These are phyloP conservation scores for Russula vinacea DNA, from an alignment of 768 basidiomycete species.

Conservation along the genomic window DNA sequence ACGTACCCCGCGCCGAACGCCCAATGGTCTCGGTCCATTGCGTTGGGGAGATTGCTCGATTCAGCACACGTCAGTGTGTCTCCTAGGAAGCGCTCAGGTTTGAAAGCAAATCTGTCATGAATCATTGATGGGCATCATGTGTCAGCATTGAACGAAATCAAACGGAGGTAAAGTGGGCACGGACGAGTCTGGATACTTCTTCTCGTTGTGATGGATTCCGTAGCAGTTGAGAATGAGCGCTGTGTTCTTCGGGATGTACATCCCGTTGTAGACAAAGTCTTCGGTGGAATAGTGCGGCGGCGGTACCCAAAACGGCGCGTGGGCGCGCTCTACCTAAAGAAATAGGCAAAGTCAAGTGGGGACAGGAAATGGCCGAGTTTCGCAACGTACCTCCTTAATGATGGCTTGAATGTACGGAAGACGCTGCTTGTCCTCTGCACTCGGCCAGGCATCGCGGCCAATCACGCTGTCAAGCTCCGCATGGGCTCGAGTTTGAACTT, in stretches of 20 bases:
- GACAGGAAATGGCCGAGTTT: background rate
- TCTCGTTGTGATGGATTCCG: constrained; percentile 34
- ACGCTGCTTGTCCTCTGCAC: constrained; percentile 31
- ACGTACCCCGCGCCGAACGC: constrained; percentile 49
- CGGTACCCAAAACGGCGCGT: constrained; percentile 35
- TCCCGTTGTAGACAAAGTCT: constrained; percentile 36
- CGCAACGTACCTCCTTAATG: constrained; percentile 33
- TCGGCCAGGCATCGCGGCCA: constrained; percentile 32
- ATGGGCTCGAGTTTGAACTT: constrained; percentile 34
- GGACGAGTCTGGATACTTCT: constrained; percentile 43
- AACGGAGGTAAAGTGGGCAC: constrained; percentile 26
- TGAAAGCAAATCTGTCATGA: constrained; percentile 32
- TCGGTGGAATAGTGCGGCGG: constrained; percentile 35
- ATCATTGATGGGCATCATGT: background rate
- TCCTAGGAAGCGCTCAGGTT: constrained; percentile 47
- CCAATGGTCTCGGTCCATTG: constrained; percentile 49
- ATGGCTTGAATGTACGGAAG: constrained; percentile 35
- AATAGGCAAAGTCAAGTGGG: too few species aligned
- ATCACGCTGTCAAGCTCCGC: constrained; percentile 34
- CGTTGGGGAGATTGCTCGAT: constrained; percentile 38
- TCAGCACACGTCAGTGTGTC: constrained; percentile 43
- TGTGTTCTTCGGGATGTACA: constrained; percentile 36
- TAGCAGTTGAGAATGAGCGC: constrained; percentile 34
- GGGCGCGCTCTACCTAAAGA: constrained; percentile 31
- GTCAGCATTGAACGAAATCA: background rate